Base-by-base conservation (phyloP, 805 yeast genomes). In the Wickerhamomyces sydowiorum region DNA sequence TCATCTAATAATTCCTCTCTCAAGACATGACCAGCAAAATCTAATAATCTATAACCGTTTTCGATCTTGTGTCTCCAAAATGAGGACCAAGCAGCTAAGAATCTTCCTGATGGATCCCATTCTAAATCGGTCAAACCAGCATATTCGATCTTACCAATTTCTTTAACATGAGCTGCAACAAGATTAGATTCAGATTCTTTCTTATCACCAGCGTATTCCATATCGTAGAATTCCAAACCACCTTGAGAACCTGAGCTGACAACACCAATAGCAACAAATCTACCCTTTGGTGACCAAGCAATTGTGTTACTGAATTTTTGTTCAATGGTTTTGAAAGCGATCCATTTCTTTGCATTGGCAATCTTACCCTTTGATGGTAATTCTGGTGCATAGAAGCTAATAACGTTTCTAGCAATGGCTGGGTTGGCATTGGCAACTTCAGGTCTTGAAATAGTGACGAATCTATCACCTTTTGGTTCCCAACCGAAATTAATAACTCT, bases 51-150 rank as follows among this genome's bases (percentile, higher is more conserved):
- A 77, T 81, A 93, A 49, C 99, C 99, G 57, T 90, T 88, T 60
- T 87, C 96, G 48, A 86, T 73, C 56, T 81, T 76, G 58, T 86
- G 93, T 53, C 84, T 77, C 87, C 95, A 83, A 35, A 76, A 62
- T 18, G 96, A 84, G 7, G 96, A 87, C 87, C 91, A 86, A 17
- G 84, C 86, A 38, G 91, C 83, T 41, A 91, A 71, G 62, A 73
- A 89, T 66, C 98, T 78, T 53, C 99, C 99, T 39, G 96, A 83
- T 44, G 96, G 91, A 65, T 93, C 99, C 99, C 99, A 93, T 40
- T 80, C 72, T 47, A 89, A 59, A 60, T 84, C 86, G 39, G 96
- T 84, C 67, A 89, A 75, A 48, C 96, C 95, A 42, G 76, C 72
- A 59, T 73, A 85, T 53, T 78, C 80, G 49, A 80, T 81, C 30